Base-by-base conservation (phyloP, 1,284 basidiomycete genomes). In the Rhodotorula sp. region DNA sequence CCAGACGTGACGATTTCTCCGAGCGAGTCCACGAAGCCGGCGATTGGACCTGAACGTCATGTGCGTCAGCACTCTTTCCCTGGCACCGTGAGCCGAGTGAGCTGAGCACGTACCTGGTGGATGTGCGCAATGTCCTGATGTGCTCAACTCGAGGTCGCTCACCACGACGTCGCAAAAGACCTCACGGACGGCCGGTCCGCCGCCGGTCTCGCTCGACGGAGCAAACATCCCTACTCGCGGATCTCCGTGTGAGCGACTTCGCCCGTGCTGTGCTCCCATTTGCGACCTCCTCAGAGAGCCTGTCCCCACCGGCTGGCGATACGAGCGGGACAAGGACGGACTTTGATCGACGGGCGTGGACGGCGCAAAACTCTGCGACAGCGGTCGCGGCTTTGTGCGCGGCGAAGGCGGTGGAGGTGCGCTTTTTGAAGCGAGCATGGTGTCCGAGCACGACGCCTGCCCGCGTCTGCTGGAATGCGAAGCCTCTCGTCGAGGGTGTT, bases 101-200 rank as follows among this genome's bases (percentile, higher is more conserved):
- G n/a, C 10, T 14, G 20, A 8, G 26, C 24, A 15, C 66, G 37
- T n/a, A 68, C 71, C 65, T n/a, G 48, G 42, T 22, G 71, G 71
- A 18, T 62, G 64, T 26, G 56, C 37, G 18, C 62, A 67, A 3
- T 29, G 12, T 1, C 68, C 66, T 5, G 37, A 7, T 2, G 49
- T 48, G 24, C 62, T 55, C 14, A 63, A 18, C 46, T 68, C 66
- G 1, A 68, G 26, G 8, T 68, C 63, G 29, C 69, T 64, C 6
- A 74, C 29, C 12, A 74, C 70, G 48, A 74, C 60, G 48, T 74
- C 73, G 55, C 73, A 74, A 22, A 74, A 69, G 44, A 74, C 73
- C 62, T 30, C 56, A 20, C 51, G 62, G 22, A 45, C 59, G 62
- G 1, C 67, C 64, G 17, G 58, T 56, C 10, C 44, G 48, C 58